These are phyloP conservation scores for Coprinopsis sp. DNA, from an alignment of 768 basidiomycete genomes.

Conservation along the genomic window DNA sequence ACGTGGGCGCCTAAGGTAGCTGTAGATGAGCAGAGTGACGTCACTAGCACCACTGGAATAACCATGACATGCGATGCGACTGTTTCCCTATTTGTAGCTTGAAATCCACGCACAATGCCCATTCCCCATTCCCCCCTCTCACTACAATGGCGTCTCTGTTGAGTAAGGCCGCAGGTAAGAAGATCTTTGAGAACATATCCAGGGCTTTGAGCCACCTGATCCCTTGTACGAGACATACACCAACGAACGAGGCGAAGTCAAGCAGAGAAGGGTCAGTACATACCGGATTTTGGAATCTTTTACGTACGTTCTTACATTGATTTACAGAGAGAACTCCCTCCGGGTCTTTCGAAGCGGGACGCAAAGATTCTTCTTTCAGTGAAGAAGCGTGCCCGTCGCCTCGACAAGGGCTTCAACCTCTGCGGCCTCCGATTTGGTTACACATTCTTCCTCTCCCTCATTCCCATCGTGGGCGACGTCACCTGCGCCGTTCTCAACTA, in stretches of 20 bases:
- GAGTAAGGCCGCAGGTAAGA: conserved; percentile 47
- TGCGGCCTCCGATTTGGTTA: conserved; percentile 84
- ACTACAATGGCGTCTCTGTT: conserved; percentile 27
- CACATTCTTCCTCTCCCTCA: conserved; percentile 74
- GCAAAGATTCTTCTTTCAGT: conserved; percentile 70
- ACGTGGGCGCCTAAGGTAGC: too few relatives aligned
- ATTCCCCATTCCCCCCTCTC: neutral
- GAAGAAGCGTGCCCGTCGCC: conserved; percentile 72
- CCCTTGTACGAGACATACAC: conserved; percentile 67
- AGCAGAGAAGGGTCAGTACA: conserved; percentile 50
- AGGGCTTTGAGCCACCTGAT: conserved; percentile 66
- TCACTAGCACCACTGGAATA: neutral
- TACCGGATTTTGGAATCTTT: neutral
- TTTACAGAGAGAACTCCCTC: conserved; percentile 60
- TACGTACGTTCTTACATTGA: neutral
- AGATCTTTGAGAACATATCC: conserved; percentile 61
- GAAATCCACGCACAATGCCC: too few relatives aligned
- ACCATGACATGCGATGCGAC: too few relatives aligned
- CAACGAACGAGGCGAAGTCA: conserved; percentile 51
- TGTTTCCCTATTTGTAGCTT: too few relatives aligned
- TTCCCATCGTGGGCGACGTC: conserved; percentile 68
- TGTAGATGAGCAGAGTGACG: neutral
- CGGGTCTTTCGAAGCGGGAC: conserved; percentile 74
- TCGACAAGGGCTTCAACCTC: conserved; percentile 82
- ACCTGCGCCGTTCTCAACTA: conserved; percentile 66